Evolutionary conservation across 768 basidiomycete genomes (phyloP), one percentile per base, ranked within the genome.

Genomic region (Leucocoprinus leucothites): DNA sequence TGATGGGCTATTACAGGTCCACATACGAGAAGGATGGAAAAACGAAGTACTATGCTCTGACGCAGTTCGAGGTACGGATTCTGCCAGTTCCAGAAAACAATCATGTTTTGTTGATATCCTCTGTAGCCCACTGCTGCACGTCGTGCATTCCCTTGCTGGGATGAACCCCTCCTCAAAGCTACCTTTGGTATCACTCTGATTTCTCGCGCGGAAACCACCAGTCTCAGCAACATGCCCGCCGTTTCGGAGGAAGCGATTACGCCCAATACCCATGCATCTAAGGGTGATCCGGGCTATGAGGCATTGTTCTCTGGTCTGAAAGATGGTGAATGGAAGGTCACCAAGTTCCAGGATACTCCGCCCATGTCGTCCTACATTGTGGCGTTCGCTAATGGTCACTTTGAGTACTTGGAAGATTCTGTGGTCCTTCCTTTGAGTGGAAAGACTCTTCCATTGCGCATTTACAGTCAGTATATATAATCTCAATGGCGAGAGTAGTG

Each of bases 281-380:
- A 79, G 31, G 56, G 67, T n/a, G 66, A 68, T 9, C 68, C 72
- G 19, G 54, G 19, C n/a, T 48, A 49, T 9, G 41, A 41, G 16
- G 38, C 47, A 16, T 43, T 49, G 40, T 56, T 56, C 19, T 48
- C 54, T 34, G 54, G 47, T 4, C 24, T 56, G 22, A 43, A 43
- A 35, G 71, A 72, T 34, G 65, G 64, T 21, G 67, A 74, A 56
- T 97, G 94, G 94, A 91, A 90, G 66, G 80, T 92, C 56, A 89
- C 89, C 53, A 77, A 78, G 60, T 98, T 94, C 70, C 73, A 85
- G 64, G 86, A 77, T 16, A 91, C 93, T 1, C 95, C 95, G 8
- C 80, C 79, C 60, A 89, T 94, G 87, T 94, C 91, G 1, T 86
- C 88, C 2, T 95, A 97, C 73, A 82, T 96, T 50, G 88, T 96